These are phyloP conservation scores for Candida vartiovaarae DNA, from an alignment of 805 yeast genomes.

Conservation along the genomic window DNA sequence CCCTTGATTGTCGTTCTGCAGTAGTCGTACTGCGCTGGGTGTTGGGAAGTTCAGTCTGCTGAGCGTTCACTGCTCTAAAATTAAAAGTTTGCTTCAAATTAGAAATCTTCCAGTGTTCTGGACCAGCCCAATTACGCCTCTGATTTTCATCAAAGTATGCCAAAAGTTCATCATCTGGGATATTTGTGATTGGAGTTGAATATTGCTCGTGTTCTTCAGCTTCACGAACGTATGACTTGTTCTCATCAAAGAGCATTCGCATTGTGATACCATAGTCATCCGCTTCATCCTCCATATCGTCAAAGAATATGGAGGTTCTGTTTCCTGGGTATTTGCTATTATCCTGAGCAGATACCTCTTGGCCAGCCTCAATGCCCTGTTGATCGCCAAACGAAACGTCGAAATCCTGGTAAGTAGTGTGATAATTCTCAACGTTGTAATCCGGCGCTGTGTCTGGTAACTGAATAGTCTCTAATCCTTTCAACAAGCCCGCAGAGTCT, in stretches of 20 bases:
- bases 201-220: slow-evolving; percentile 15
- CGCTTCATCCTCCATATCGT: slow-evolving; percentile 17
- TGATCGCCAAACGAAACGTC: slow-evolving; percentile 9
- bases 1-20: slow-evolving; percentile 21
- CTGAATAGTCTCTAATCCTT: slow-evolving; percentile 6
- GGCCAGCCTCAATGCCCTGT: slow-evolving; percentile 1
- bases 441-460: slow-evolving; percentile 4
- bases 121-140: slow-evolving; percentile 78
- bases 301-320: slow-evolving; percentile 22
- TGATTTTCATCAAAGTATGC: slow-evolving; percentile 75
- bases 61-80: slow-evolving; percentile 1
- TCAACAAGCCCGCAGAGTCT: slow-evolving; percentile 10
- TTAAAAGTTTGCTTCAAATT: slow-evolving; percentile 38
- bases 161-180: slow-evolving; percentile 55
- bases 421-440: slow-evolving; percentile 4
- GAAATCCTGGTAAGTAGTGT: slow-evolving; percentile 10
- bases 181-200: slow-evolving; percentile 16
- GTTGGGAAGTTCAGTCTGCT: not conserved
- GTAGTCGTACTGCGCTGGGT: not conserved
- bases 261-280: slow-evolving; percentile 17
- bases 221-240: slow-evolving; percentile 12
- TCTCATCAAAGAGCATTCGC: slow-evolving; percentile 18
- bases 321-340: slow-evolving; percentile 19
- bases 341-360: slow-evolving; percentile 5
- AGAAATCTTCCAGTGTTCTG: slow-evolving; percentile 84